Base-by-base conservation (phyloP, 352 stramenopile species). In the Globisporangium heterothallicum region DNA sequence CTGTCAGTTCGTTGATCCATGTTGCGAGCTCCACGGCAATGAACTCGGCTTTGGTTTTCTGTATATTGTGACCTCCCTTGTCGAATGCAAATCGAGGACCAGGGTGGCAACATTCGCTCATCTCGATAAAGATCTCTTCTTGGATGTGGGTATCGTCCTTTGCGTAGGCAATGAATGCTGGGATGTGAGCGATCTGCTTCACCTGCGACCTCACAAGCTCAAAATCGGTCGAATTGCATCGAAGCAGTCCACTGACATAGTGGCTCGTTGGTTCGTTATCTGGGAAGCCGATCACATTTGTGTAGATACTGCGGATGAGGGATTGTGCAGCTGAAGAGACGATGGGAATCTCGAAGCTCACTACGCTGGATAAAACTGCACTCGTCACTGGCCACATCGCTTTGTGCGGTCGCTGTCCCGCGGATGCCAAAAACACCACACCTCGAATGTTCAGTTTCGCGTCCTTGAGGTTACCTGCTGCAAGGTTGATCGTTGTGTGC, bases 21-120 rank as follows among this genome's bases (percentile, higher is more conserved):
- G 32, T 43, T 8, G 30, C 22, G 18, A 57, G 42, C 40, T 57
- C 50, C 4, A 22, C 16, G 6, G 40, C 42, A 9, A 50, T 36
- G 6, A 57, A 26, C 7, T 27, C 49, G 0, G 72, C 79, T 32
- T 81, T 64, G 16, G 74, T 86, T 64, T 90, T 88, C 58, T 90
- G 79, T 19, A 90, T 68, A 56, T 87, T 91, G 69, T 87, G 77
- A 3, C 77, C 74, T 0, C 74, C 77, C 5, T 59, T 59, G 8
- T 61, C 58, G 47, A 87, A 87, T n/a, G 45, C 69, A 4, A 87
- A 24, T 4, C 74, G 75, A 14, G 53, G 62, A 1, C 62, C 58
- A 12, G 66, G 56, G 41, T 68, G 58, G 6, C 75, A 72, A 2
- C 47, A 14, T 7, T 40, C 14, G 19, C 42, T 43, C 3, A 57